phyloP scores from a whole-genome alignment of 345 rosid genomes.

The Ceriops zippeliana region DNA sequence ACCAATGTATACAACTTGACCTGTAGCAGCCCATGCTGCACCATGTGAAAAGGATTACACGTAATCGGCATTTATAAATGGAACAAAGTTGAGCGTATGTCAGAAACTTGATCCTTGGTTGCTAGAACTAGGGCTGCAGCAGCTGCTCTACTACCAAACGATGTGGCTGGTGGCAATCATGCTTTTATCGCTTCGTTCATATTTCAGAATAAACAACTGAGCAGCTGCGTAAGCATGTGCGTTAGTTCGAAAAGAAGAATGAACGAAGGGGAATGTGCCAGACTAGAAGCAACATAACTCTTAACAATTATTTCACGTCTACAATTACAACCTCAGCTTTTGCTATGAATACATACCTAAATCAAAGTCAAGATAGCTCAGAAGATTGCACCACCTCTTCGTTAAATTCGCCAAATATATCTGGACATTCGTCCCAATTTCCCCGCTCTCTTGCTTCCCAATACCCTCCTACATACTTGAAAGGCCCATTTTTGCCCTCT shows the following conservation, averaged over 20 bases:
- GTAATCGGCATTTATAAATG: not conserved
- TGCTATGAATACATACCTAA: slow-evolving; percentile 26
- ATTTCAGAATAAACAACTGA: too few species aligned
- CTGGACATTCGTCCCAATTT: slow-evolving; percentile 74
- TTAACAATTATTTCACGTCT: not conserved
- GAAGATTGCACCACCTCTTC: slow-evolving; percentile 40
- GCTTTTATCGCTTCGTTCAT: not conserved
- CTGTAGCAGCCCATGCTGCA: slow-evolving; percentile 12
- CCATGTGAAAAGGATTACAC: not conserved
- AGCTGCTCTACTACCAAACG: too few species aligned
- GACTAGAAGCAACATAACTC: not conserved
- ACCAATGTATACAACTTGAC: not conserved
- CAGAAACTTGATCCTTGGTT: not conserved
- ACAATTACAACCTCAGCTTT: not conserved
- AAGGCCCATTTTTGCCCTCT: slow-evolving; percentile 59
- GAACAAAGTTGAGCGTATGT: not conserved
- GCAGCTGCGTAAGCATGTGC: too few species aligned
- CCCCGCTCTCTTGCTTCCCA: slow-evolving; percentile 74
- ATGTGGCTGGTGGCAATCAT: too few species aligned
- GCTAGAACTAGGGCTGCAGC: too few species aligned
- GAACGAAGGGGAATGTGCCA: too few species aligned
- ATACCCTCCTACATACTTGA: slow-evolving; percentile 66
- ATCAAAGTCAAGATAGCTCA: slow-evolving; percentile 20
- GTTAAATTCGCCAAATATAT: slow-evolving; percentile 72
- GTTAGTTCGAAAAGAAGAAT: too few species aligned